Evolutionary conservation across 176 grass and related monocot genomes (phyloP).

Genomic region (Zea mays): DNA sequence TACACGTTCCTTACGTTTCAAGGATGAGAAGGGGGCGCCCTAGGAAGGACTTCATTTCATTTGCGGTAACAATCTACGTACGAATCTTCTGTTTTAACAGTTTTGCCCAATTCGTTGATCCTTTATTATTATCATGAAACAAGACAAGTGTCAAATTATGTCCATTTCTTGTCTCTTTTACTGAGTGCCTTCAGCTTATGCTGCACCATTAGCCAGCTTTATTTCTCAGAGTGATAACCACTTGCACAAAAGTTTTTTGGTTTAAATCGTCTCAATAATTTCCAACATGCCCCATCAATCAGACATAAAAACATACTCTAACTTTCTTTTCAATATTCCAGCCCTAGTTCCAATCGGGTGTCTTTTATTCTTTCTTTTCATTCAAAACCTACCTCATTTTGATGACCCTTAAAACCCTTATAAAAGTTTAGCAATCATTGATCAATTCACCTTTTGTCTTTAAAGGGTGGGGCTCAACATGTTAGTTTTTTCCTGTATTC

Average conservation of each 20-base stretch:
- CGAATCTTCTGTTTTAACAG: constrained; percentile 13
- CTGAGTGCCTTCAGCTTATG: background rate
- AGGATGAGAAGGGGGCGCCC: constrained; percentile 86
- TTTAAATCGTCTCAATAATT: constrained; percentile 20
- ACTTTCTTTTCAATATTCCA: background rate
- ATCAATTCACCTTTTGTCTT: background rate
- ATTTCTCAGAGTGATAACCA: constrained; percentile 26
- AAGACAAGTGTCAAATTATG: background rate
- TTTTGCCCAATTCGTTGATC: background rate
- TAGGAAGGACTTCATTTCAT: constrained; percentile 65
- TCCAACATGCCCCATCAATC: constrained; percentile 5
- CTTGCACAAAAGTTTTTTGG: constrained; percentile 2
- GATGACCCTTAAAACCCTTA: background rate
- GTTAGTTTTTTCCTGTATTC: constrained; percentile 1
- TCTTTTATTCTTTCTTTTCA: constrained; percentile 1
- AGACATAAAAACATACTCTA: background rate
- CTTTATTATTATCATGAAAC: constrained; percentile 12
- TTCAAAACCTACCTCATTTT: constrained; percentile 2
- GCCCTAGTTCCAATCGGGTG: background rate
- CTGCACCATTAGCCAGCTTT: background rate
- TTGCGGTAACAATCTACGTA: constrained; percentile 68
- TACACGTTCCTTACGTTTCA: constrained; percentile 79
- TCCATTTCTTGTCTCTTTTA: background rate
- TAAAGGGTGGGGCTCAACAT: background rate
- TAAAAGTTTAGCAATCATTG: background rate